Base-by-base conservation (phyloP, 345 rosid species). In the Brassica rapa region DNA sequence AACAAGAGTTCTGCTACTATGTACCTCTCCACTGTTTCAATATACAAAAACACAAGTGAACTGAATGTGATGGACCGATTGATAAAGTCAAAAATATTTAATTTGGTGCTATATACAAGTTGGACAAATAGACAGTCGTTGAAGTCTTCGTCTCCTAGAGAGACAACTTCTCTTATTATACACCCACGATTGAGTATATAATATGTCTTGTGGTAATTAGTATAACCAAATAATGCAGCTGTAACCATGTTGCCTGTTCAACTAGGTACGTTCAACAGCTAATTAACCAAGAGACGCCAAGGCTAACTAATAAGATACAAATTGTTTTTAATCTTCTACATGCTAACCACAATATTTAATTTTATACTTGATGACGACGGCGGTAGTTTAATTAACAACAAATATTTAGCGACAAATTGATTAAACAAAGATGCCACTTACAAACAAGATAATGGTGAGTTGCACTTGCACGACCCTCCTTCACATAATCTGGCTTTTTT, bases 211-310 rank as follows among this genome's bases (percentile, higher is more conserved):
- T 39, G 51, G 66, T 57, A 71, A 10, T 71, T 71, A 27, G 32
- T 71, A 14, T 29, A 71, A 37, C 5, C 9, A 70, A n/a, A 61
- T 46, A 23, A 32, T 65, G 14, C 81, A 77, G 76, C 66, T 71
- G 81, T 56, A 25, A 71, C 71, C 81, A 64, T 71, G 60, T 35
- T 77, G 71, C 33, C 60, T 35, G 6, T 65, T 77, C 72, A 29
- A 66, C 72, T 25, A 25, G 27, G 27, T 25, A 25, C 27, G 27
- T 25, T 25, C 72, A 29, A 66, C 72, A 71, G 67, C 77, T 41
- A n/a, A 49, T 49, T 14, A 66, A 9, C 6, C 9, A 23, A 23
- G 27, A 77, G 43, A 77, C 74, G 19, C 63, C 74, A 61, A 5
- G 19, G 29, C 29, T 67, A 25, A 14, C 68, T 43, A 15, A n/a